These are phyloP conservation scores for Eimeria acervulina DNA, from an alignment of 169 alveolate species.

Conservation along the genomic window DNA sequence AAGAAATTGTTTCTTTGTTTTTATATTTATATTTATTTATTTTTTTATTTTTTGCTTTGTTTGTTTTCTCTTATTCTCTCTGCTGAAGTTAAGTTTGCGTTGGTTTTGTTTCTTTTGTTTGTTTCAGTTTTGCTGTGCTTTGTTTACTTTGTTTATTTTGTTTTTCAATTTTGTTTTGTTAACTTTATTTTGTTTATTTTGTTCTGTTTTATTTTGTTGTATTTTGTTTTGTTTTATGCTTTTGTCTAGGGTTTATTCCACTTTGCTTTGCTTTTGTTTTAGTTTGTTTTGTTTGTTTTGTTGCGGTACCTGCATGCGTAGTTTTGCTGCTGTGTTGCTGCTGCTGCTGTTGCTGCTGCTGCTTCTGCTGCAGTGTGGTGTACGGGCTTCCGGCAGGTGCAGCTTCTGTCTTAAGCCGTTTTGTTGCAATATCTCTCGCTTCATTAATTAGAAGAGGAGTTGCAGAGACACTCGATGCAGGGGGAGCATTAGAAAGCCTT, in stretches of 20 bases:
- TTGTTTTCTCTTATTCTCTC: not conserved
- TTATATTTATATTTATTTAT: not conserved
- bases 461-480: constrained; percentile 19
- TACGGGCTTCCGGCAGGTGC: not conserved
- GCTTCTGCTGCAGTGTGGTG: constrained; percentile 7
- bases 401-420: not conserved
- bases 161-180: not conserved
- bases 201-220: not conserved
- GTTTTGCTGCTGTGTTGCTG: not conserved
- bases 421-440: not conserved
- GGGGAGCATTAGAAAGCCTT: constrained; percentile 4
- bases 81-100: not conserved
- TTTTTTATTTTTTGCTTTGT: not conserved
- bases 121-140: not conserved
- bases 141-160: not conserved
- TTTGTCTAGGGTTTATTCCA: not conserved
- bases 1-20: not conserved
- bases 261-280: not conserved
- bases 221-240: not conserved
- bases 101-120: not conserved
- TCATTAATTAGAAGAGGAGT: not conserved
- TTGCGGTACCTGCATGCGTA: not conserved
- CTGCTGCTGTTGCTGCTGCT: constrained; percentile 16
- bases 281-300: not conserved
- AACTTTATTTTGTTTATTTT: not conserved